These are phyloP conservation scores for Colletotrichum siamense DNA, from an alignment of 2,329 filamentous ascomycete genomes.

Conservation along the genomic window DNA sequence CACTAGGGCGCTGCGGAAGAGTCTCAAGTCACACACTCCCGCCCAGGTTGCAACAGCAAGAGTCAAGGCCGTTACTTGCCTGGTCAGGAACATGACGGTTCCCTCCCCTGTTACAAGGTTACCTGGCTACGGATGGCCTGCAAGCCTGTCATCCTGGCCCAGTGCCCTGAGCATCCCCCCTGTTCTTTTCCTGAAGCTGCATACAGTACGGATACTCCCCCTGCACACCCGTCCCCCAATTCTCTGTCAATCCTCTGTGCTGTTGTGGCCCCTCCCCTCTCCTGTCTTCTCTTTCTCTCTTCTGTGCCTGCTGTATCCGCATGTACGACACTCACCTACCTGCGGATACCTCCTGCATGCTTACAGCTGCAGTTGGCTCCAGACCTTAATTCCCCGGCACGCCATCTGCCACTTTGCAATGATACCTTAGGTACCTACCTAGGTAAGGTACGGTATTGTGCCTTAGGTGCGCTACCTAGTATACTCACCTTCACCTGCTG, in stretches of 20 bases:
- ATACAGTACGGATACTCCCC: background rate
- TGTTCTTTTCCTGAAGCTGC: background rate
- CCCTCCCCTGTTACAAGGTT: background rate
- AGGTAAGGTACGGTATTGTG: background rate
- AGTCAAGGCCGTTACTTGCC: background rate
- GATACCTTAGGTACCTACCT: background rate
- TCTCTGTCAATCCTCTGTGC: background rate
- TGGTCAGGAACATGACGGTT: background rate
- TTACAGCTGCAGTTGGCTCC: background rate
- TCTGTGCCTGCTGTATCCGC: background rate
- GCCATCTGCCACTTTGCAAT: background rate
- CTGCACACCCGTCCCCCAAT: slow-evolving; percentile 9
- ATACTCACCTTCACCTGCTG: background rate
- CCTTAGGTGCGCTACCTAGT: background rate
- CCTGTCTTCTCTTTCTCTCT: background rate
- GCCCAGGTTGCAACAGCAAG: background rate
- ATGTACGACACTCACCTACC: background rate
- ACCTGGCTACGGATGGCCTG: background rate
- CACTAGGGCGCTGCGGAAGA: background rate
- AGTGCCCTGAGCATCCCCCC: background rate
- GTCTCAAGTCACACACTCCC: background rate
- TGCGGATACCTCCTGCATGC: background rate
- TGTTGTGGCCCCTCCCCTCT: background rate
- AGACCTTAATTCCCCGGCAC: slow-evolving; percentile 1
- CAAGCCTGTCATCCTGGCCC: background rate